Base-by-base conservation (phyloP, 768 basidiomycete species). In the Phallus indusiatus region DNA sequence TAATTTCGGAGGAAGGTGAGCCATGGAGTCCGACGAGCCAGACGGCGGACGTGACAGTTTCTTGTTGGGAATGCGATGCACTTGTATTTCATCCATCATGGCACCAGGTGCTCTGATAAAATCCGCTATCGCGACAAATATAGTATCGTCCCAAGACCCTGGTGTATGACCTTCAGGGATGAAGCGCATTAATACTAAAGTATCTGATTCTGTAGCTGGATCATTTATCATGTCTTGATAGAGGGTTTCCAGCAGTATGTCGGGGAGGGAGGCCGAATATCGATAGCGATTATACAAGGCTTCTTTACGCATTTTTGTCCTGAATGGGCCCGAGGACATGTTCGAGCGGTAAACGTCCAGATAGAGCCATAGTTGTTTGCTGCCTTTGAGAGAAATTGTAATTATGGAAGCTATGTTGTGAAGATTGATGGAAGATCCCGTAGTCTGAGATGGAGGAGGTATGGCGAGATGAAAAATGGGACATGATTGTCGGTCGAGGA, bases 401-500 rank as follows among this genome's bases (percentile, higher is more conserved):
- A 59, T n/a, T 5, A 51, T 8, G 22, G 57, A 52, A 20, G 28
- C 52, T 35, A 35, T 48, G 20, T 16, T 21, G 46, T 10, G 5
- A 17, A n/a, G 11, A 14, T 33, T 20, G 5, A 35, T 24, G n/a
- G 16, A 18, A 14, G 35, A 20, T 22, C 47, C 17, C 21, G 47
- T 18, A 8, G 56, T 20, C 4, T 21, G 48, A 5, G 20, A 21
- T 12, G 36, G 12, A 14, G 52, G 50, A 22, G 57, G 49, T 34
- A 59, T 59, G 47, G 10, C 11, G 1, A 52, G 16, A 48, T 52
- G 57, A 22, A 59, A 14, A 14, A 58, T 33, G 11, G 56, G 56
- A 36, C 47, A 58, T 12, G 28, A 59, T n/a, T 51, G 28, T 14
- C 37, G 49, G 33, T 47, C 18, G 5, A 52, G n/a, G n/a, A 18